A percentile compares a stretch with the other conserved stretches of the same genome.
Conservation (phyloP, 768 basidiomycete genomes). For the Calocybe gangraenosa region DNA sequence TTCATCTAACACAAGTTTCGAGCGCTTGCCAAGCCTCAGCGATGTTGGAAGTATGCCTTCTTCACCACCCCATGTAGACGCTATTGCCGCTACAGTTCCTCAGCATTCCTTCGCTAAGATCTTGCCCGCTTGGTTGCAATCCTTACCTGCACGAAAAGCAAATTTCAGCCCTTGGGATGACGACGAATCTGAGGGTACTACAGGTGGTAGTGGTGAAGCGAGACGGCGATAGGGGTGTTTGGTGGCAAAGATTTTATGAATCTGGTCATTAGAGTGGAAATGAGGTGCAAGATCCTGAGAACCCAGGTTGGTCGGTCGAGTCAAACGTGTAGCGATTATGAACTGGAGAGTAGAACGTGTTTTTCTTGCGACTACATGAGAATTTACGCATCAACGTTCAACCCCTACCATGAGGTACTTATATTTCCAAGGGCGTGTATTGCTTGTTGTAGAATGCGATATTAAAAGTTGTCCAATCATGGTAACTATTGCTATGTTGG, state of each 20-base stretch:
- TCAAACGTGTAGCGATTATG: too few species aligned
- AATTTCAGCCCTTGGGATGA: conserved; percentile 85
- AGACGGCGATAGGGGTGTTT: conserved; percentile 13
- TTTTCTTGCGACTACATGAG: conserved; percentile 14
- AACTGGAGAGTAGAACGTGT: not conserved
- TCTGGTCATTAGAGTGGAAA: conserved; percentile 9
- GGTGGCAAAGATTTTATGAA: not conserved
- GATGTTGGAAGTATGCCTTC: conserved; percentile 71
- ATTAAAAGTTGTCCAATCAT: too few species aligned
- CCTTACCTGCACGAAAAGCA: conserved; percentile 62
- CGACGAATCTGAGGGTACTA: conserved; percentile 39
- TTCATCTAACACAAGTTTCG: conserved; percentile 70
- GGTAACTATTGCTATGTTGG: too few species aligned
- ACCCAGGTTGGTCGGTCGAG: conserved; percentile 11
- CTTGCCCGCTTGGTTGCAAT: conserved; percentile 66
- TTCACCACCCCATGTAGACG: conserved; percentile 56
- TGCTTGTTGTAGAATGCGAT: too few species aligned
- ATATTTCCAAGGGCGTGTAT: too few species aligned
- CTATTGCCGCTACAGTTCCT: conserved; percentile 21
- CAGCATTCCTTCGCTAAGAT: conserved; percentile 23
- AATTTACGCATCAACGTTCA: conserved; percentile 9
- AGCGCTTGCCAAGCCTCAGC: conserved; percentile 73
- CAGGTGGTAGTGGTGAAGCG: conserved; percentile 7
- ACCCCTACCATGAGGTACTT: too few species aligned
- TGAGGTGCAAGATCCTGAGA: conserved; percentile 12